A percentile compares a stretch with the other conserved stretches of the same genome.
phyloP scores from a whole-genome alignment of 352 stramenopile genomes.

The Phytophthora lateralis region DNA sequence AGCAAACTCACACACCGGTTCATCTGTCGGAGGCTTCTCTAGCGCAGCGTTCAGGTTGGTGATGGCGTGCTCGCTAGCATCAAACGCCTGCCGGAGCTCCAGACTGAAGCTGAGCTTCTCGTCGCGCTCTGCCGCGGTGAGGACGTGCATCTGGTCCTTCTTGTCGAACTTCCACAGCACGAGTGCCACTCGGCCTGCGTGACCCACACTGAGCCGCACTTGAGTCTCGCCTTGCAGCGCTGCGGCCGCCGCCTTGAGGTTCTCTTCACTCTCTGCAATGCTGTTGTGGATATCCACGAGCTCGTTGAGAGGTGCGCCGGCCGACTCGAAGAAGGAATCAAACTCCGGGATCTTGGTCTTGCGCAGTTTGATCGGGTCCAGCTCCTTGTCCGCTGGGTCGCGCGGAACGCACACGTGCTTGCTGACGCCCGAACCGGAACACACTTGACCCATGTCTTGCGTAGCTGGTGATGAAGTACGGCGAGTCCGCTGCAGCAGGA shows the following conservation, averaged over 20 bases:
- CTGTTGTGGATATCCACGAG: conserved; percentile 48
- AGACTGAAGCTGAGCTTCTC: conserved; percentile 21
- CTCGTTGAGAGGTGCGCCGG: conserved; percentile 25
- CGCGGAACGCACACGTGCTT: conserved; percentile 45
- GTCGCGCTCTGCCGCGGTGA: conserved; percentile 26
- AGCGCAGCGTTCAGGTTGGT: conserved; percentile 41
- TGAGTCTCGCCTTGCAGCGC: conserved; percentile 57
- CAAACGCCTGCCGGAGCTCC: conserved; percentile 23
- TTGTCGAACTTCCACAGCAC: conserved; percentile 56
- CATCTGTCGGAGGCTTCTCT: conserved; percentile 36
- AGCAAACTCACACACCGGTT: conserved; percentile 34
- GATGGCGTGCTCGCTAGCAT: conserved; percentile 19
- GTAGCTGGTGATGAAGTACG: not conserved
- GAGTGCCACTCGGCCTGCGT: conserved; percentile 29
- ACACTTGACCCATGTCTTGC: conserved; percentile 62
- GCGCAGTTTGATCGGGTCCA: conserved; percentile 25
- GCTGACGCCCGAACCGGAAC: conserved; percentile 48
- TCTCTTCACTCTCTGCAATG: conserved; percentile 59
- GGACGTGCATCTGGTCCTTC: conserved; percentile 46
- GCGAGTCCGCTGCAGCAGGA: not conserved
- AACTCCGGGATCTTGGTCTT: conserved; percentile 34
- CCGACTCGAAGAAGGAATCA: conserved; percentile 28
- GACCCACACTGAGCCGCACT: conserved; percentile 36
- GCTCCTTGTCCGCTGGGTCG: conserved; percentile 34
- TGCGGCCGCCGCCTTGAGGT: conserved; percentile 52